phyloP scores from a whole-genome alignment of 805 yeast species.

The Saccharomycopsis javanensis region DNA sequence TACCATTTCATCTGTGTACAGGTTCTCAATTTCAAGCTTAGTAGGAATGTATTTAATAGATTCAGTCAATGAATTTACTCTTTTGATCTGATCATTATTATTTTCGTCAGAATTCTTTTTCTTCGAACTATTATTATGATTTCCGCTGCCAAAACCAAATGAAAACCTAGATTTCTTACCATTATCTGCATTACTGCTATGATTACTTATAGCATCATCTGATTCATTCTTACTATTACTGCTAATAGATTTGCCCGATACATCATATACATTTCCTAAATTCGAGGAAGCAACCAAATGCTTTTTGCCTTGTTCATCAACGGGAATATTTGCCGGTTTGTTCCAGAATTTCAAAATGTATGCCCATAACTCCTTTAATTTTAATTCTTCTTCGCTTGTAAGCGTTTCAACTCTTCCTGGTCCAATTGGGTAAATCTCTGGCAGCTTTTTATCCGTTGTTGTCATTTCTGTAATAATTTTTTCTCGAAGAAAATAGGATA shows the following conservation, averaged over 20 bases:
- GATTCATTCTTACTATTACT: conserved; percentile 6
- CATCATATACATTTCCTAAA: conserved; percentile 6
- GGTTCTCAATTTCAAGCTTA: conserved; percentile 25
- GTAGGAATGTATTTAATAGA: conserved; percentile 18
- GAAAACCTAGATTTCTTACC: neutral
- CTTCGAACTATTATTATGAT: neutral
- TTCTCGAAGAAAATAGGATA: too few relatives aligned
- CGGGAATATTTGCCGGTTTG: conserved; percentile 28
- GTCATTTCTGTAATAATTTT: neutral
- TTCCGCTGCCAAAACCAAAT: neutral
- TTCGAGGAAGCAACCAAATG: conserved; percentile 12
- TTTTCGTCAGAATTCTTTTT: neutral
- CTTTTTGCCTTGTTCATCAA: conserved; percentile 15
- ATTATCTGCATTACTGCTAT: too few relatives aligned
- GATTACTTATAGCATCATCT: conserved; percentile 13
- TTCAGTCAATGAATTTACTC: conserved; percentile 15
- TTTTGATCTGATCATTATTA: conserved; percentile 3
- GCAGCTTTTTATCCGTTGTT: neutral
- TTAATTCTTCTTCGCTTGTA: conserved; percentile 48
- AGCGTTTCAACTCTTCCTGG: conserved; percentile 39
- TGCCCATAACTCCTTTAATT: conserved; percentile 65
- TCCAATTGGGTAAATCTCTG: conserved; percentile 15
- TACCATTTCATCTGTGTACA: conserved; percentile 31
- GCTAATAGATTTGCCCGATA: conserved; percentile 7
- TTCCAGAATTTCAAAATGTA: conserved; percentile 54